phyloP scores from a whole-genome alignment of 106 monocot species.

The Dendrobium officinale region DNA sequence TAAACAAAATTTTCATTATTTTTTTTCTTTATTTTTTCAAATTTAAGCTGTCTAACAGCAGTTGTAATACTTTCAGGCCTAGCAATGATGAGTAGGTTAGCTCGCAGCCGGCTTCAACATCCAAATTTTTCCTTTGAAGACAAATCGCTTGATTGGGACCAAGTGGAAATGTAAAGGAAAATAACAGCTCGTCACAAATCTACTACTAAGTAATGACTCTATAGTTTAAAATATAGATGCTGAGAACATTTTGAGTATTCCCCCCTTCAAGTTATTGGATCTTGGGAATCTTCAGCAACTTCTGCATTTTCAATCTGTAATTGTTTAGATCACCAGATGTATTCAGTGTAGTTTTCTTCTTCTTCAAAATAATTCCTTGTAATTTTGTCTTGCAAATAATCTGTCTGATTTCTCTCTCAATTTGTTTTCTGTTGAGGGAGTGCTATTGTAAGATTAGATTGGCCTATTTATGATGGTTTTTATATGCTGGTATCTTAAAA shows the following conservation, averaged over 20 bases:
- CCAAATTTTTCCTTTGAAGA: constrained; percentile 43
- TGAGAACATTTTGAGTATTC: background rate
- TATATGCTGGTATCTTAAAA: too few species aligned
- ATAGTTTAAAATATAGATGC: too few species aligned
- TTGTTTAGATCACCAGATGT: background rate
- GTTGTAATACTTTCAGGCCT: constrained; percentile 51
- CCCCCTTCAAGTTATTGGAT: background rate
- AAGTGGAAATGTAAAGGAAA: constrained; percentile 37
- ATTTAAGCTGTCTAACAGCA: background rate
- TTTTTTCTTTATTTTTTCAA: background rate
- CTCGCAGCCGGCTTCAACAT: constrained; percentile 40
- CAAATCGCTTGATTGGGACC: constrained; percentile 72
- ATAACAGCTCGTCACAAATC: background rate
- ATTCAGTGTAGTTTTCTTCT: background rate
- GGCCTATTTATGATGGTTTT: too few species aligned
- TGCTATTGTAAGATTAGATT: too few species aligned
- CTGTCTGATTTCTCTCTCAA: too few species aligned
- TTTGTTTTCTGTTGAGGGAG: too few species aligned
- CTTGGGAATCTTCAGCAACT: background rate
- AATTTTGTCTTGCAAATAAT: background rate
- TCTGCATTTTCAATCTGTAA: background rate
- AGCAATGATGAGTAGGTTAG: constrained; percentile 74
- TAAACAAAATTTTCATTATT: background rate
- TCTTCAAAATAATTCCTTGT: background rate
- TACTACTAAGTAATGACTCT: background rate